Conservation (phyloP, 768 basidiomycete species). For the Trichaptum fuscoviolaceum region DNA sequence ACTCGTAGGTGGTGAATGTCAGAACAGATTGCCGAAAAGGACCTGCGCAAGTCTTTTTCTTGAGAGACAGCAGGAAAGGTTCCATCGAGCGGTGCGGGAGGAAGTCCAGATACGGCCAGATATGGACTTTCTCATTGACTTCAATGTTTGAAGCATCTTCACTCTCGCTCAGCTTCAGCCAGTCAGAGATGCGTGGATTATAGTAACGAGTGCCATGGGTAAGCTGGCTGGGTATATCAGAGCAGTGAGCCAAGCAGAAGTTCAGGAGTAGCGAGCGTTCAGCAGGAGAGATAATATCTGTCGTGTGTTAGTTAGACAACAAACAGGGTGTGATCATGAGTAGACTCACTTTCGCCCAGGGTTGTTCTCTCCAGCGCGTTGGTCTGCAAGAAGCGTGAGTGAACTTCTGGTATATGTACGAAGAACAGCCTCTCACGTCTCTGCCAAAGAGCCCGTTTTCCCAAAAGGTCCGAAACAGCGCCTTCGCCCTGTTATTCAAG, state of each 20-base stretch:
- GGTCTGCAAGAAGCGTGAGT: neutral
- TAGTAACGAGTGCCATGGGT: neutral
- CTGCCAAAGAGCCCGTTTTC: conserved; percentile 17
- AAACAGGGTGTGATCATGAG: neutral
- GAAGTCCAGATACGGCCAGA: conserved; percentile 1
- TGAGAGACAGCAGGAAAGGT: conserved; percentile 17
- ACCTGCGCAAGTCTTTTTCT: conserved; percentile 16
- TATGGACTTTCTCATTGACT: neutral
- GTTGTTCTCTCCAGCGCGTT: conserved; percentile 4
- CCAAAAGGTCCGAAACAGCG: conserved; percentile 31
- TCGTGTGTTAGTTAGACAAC: conserved; percentile 11
- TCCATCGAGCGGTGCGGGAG: conserved; percentile 14
- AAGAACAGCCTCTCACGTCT: neutral
- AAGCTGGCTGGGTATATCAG: neutral
- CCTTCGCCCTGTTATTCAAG: conserved; percentile 27
- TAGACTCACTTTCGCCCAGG: neutral
- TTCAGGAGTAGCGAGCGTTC: neutral
- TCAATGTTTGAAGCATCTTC: neutral
- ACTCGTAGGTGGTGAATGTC: conserved; percentile 35
- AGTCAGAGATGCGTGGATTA: neutral
- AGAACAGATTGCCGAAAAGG: conserved; percentile 17
- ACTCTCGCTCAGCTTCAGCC: neutral
- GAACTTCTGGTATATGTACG: neutral
- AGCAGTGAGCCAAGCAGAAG: neutral
- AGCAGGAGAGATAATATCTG: conserved; percentile 3